Evolutionary conservation across 2,329 filamentous ascomycete genomes (phyloP), one percentile per base, ranked within the genome.

Genomic region (Neocatenulostroma microsporum): DNA sequence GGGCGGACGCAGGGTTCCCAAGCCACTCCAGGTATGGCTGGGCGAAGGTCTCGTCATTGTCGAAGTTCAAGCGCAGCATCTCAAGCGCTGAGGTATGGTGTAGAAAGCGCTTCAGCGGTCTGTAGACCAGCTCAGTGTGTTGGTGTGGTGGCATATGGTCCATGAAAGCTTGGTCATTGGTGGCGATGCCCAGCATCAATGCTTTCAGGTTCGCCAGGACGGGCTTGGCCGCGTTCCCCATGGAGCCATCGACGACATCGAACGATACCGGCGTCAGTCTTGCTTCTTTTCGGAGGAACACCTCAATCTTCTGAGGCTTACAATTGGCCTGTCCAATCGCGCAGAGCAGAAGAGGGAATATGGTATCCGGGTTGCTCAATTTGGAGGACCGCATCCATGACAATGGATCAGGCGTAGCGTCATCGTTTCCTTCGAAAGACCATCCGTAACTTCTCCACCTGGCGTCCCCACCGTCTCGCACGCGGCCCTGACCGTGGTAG

Each of bases 401-500:
- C 4, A 28, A 10, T 18, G 18, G 12, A 14, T 17, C 30, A 5
- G 33, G 23, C 19, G 33, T 24, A 8, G 23, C 23, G n/a, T 33
- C 13, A 3, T 14, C 28, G 10, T 14, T 12, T 12, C 15, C 19
- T 20, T 23, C 38, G 5, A 28, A 25, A 2, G 45, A 44, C 49
- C 45, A 51, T 9, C 76, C 74, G 45, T 77, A 80, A 51, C 74
- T 76, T 6, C 54, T 59, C 77, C 78, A 81, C 1, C 47, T 37
- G 0, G 46, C 50, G 5, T 36, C 31, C 11, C 48, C 41, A 5
- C 55, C 58, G 21, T 82, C 77, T 3, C 77, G 69, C 10, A 49
- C 50, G 4, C 76, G 70, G 8, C 55, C 64, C 0, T 4, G 15
- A 0, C 71, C 71, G 49, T 70, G 62, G 56, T 73, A 80, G 50